Base-by-base conservation (phyloP, 1,284 basidiomycete species). In the Heimioporus retisporus region DNA sequence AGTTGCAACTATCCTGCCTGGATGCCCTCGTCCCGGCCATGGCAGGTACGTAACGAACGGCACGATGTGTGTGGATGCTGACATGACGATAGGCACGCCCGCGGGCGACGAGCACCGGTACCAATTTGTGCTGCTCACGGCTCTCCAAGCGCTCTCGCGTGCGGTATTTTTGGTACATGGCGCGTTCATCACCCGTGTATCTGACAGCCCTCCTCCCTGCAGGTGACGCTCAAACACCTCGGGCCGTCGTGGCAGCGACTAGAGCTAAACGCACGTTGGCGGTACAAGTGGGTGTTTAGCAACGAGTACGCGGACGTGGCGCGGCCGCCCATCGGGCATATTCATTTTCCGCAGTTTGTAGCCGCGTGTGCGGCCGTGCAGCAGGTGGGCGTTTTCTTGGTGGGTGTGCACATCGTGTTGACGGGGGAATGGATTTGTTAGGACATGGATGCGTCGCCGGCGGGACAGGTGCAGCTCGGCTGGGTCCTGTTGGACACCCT, bases 251-350 rank as follows among this genome's bases (percentile, higher is more conserved):
- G 75, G 72, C 70, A 77, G 43, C 83, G 83, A n/a, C 75, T 82
- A 60, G 72, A 77, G 51, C 77, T 83, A 44, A 90, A 89, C 71
- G 88, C 90, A 72, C 74, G 83, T 55, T 83, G 88, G 25, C 85
- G 93, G 46, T 92, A 92, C 74, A 94, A 94, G 75, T 94, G 93
- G 93, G 87, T 90, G 0, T 91, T 89, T 70, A 77, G 81, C 35
- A 78, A 84, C 1, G 85, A 87, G 53, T 91, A 90, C 66, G 83
- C 85, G 4, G 76, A 81, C 31, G 77, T 84, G 19, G 74, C 81
- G 8, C 76, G 78, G 0, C 73, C 80, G 1, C 81, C 83, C 0
- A 74, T 89, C 48, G 85, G 77, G 3, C 78, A 75, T 42, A 84
- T 84, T 2, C 80, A 85, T 61, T 79, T 89, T n/a, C 71, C 81